Percentiles rank a stretch among this genome's conserved stretches.
Conservation (phyloP, 768 basidiomycete genomes). For the Psilocybe azurescens region DNA sequence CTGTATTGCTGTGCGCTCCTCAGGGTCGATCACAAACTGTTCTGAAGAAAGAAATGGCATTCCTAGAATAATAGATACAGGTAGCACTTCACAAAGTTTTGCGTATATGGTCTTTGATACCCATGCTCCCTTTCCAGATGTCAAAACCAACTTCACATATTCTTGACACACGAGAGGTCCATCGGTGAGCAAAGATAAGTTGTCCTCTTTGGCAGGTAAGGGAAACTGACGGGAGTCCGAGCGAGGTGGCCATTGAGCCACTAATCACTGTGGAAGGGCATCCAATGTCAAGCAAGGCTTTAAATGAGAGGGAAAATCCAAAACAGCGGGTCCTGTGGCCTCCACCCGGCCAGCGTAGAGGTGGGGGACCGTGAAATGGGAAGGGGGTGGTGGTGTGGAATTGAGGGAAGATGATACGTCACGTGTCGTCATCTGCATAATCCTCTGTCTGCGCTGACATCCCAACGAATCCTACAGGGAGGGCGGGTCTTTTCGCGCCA, state of each 20-base stretch:
- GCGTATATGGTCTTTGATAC: conserved; percentile 12
- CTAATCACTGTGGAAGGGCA: conserved; percentile 29
- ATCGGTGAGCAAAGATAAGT: conserved; percentile 19
- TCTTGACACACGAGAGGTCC: conserved; percentile 21
- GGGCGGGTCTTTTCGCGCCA: not conserved
- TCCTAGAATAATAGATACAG: conserved; percentile 30
- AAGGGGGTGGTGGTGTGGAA: not conserved
- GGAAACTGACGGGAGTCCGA: conserved; percentile 19
- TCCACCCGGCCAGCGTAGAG: conserved; percentile 4
- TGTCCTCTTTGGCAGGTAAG: conserved; percentile 23
- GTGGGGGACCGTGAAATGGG: conserved; percentile 5
- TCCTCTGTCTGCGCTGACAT: conserved; percentile 2
- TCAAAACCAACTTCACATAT: conserved; percentile 22
- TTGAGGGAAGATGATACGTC: not conserved
- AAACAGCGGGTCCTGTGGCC: not conserved
- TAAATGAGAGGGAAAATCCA: not conserved
- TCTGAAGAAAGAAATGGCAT: conserved; percentile 7
- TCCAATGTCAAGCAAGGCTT: conserved; percentile 24
- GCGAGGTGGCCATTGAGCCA: conserved; percentile 10
- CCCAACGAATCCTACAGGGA: not conserved
- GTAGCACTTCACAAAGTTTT: conserved; percentile 20
- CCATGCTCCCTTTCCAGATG: conserved; percentile 23
- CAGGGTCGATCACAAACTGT: not conserved
- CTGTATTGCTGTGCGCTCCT: not conserved
- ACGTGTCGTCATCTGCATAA: not conserved